A percentile compares a stretch with the other conserved stretches of the same genome.
phyloP scores from a whole-genome alignment of 2,329 filamentous ascomycete species.

The Ceratocystis alfenasii region DNA sequence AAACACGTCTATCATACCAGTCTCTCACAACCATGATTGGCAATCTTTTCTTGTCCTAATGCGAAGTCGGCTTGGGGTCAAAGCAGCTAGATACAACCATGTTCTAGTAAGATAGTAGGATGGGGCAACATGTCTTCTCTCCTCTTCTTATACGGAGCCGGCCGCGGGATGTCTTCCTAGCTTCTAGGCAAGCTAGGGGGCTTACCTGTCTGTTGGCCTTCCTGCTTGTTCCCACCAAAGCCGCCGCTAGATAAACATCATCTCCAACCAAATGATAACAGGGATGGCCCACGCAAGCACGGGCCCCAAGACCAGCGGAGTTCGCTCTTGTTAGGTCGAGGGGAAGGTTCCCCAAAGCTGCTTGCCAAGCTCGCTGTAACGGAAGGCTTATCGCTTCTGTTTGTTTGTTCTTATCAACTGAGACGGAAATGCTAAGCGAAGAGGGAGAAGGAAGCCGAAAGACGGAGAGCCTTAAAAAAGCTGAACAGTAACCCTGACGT shows the following conservation, averaged over 20 bases:
- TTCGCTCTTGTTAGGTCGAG: neutral
- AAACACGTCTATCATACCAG: neutral
- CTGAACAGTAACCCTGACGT: neutral
- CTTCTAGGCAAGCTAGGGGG: neutral
- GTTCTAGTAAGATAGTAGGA: neutral
- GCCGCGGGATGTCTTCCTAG: neutral
- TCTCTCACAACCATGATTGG: neutral
- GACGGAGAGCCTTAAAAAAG: neutral
- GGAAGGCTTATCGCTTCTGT: neutral
- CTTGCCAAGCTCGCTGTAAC: neutral
- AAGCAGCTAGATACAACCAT: neutral
- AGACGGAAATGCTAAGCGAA: neutral
- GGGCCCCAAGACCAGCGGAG: constrained; percentile 1
- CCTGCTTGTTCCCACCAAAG: neutral
- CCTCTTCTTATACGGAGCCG: neutral
- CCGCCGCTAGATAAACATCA: neutral
- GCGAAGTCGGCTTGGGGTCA: constrained; percentile 2
- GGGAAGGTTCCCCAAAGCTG: neutral
- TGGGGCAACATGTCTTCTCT: neutral
- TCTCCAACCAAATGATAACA: constrained; percentile 3
- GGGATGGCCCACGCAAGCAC: neutral
- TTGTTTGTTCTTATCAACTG: neutral
- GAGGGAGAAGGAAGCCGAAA: neutral
- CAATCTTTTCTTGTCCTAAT: neutral
- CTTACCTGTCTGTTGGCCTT: neutral